Evolutionary conservation across 768 basidiomycete species (phyloP).

Genomic region (Pisolithus sp.): DNA sequence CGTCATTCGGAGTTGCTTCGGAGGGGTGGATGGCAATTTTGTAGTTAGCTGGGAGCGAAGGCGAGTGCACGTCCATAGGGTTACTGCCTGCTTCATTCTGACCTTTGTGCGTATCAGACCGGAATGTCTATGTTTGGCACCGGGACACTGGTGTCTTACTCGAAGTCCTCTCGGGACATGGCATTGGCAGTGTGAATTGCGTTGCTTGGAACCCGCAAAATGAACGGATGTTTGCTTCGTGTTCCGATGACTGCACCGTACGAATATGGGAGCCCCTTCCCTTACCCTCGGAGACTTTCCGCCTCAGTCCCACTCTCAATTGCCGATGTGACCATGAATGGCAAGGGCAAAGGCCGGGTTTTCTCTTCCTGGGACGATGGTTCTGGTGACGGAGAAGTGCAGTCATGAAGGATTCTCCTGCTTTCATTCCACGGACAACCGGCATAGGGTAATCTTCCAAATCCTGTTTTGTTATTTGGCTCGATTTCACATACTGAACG

Average conservation of each 20-base stretch:
- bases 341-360: slow-evolving; percentile 63
- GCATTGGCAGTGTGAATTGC: slow-evolving; percentile 85
- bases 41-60: slow-evolving; percentile 94
- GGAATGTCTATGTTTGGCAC: slow-evolving; percentile 94
- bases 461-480: slow-evolving; percentile 20
- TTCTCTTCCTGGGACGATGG: slow-evolving; percentile 38
- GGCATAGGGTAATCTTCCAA: slow-evolving; percentile 23
- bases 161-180: slow-evolving; percentile 86
- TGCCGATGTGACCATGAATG: slow-evolving; percentile 26
- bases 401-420: slow-evolving; percentile 11
- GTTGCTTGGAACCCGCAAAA: slow-evolving; percentile 95
- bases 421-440: slow-evolving; percentile 22
- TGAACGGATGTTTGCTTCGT: slow-evolving; percentile 90
- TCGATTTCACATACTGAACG: slow-evolving; percentile 12
- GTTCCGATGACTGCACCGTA: slow-evolving; percentile 87
- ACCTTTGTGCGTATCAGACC: slow-evolving; percentile 48
- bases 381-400: slow-evolving; percentile 9
- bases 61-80: slow-evolving; percentile 35
- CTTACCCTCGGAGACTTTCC: slow-evolving; percentile 9
- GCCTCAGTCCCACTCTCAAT: slow-evolving; percentile 15
- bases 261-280: slow-evolving; percentile 75
- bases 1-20: slow-evolving; percentile 91
- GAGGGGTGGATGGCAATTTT: slow-evolving; percentile 82
- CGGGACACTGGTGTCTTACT: slow-evolving; percentile 75
- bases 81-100: neutral